Evolutionary conservation across 169 alveolate species (phyloP), one percentile per base, ranked within the genome.

Genomic region (Eimeria tenella): DNA sequence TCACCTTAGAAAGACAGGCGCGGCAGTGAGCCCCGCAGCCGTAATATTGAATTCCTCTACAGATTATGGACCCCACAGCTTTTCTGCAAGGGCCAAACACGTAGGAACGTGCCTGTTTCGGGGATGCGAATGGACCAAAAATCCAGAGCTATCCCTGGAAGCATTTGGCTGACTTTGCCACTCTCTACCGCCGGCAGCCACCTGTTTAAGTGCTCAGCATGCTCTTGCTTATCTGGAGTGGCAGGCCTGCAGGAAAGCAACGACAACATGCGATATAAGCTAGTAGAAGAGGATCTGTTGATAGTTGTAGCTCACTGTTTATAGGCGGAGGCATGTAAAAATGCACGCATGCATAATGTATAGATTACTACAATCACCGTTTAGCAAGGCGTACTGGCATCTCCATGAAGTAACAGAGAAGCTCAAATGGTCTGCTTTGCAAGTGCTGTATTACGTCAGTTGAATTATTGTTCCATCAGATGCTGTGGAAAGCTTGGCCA

Each of bases 191-290:
- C 91, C 63, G 31, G 3, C 4, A 62, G 91, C 63, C 58, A 58
- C 65, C 19, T 21, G 31, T 63, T 15, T 42, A 84, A 49, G 53
- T 84, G 91, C 52, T 84, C 91, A 23, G 15, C 62, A 52, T 84
- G 91, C 23, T 25, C 70, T 62, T n/a, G 63, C 7, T 11, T 84
- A 84, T 84, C 91, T 5, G 91, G 91, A 62, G 91, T 62, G 23
- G 79, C 91, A 5, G 91, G 81, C n/a, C 91, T 84, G 91, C 79
- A 62, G 15, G 91, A 60, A 62, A 8, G 73, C 71, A 58, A 55
- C 56, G 55, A 49, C 21, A 17, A 15, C 56, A 31, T 31, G 42
- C 42, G 42, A 31, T 31, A 17, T 17, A 58, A 58, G 11, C 68
- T 58, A 17, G 19, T 58, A 58, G 21, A 58, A 10, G 21, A 4